Conservation (phyloP, 257 asterid genomes). For the Solanum bukasovii region DNA sequence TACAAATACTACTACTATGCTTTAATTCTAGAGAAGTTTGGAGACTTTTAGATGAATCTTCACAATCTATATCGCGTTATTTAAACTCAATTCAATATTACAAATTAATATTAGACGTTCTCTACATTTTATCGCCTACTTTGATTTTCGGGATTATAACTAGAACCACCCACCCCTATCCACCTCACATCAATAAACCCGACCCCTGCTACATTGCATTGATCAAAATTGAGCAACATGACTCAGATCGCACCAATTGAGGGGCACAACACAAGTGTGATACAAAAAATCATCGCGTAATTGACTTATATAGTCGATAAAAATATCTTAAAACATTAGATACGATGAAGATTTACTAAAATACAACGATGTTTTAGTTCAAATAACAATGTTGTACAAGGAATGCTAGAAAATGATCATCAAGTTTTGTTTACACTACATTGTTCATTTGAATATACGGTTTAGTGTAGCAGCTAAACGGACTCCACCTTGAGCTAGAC, state of each 20-base stretch:
- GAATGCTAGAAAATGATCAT: neutral
- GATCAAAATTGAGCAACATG: neutral
- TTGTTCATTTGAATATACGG: conserved; percentile 51
- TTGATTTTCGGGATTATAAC: neutral
- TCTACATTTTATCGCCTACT: neutral
- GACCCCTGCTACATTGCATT: neutral
- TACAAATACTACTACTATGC: too few species aligned
- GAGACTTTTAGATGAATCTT: neutral
- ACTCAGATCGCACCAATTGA: neutral
- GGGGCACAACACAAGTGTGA: neutral
- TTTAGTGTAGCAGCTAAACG: conserved; percentile 82
- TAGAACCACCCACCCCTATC: neutral
- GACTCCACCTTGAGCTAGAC: conserved; percentile 87
- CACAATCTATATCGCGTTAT: neutral
- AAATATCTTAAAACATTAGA: too few species aligned
- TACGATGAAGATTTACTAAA: neutral
- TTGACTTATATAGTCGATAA: neutral
- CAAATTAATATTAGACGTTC: neutral
- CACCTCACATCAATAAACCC: neutral
- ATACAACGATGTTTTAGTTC: neutral
- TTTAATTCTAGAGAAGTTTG: too few species aligned
- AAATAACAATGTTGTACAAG: neutral
- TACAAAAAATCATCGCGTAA: neutral
- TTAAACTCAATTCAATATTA: neutral
- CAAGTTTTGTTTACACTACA: neutral